Base-by-base conservation (phyloP, 202 grass and related monocot species). In the Panicum hallii region DNA sequence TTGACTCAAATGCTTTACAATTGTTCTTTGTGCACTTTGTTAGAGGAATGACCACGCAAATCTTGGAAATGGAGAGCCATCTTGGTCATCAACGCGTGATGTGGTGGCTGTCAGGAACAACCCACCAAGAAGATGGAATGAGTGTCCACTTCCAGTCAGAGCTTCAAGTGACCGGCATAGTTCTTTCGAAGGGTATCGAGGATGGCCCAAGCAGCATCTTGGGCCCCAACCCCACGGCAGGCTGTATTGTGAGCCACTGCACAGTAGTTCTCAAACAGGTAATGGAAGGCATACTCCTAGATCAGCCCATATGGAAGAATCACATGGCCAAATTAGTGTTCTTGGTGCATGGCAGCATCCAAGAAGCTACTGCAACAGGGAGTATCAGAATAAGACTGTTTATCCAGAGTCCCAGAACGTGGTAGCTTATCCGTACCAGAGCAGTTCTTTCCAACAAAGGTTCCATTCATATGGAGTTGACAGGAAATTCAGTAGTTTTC, bases 41-140 rank as follows among this genome's bases (percentile, higher is more conserved):
- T 75, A 90, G 88, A 83, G 84, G 46, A 87, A 67, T 79, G 60
- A 43, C 15, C 8, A 15, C 41, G 4, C 32, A 70, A 62, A 53
- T 75, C 43, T 34, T 17, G 60, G 32, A 36, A 67, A 63, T 67
- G 67, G 67, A 74, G 74, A 9, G 43, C 41, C 74, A 75, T 83
- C 84, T 69, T 83, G 68, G 74, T 40, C 62, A 75, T 62, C 64
- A 70, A 70, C 61, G 26, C 16, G 2, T 61, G 47, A 83, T 53
- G 34, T 50, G 81, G 63, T 70, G 42, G 17, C 34, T 72, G 12
- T 28, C 65, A 76, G 60, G 74, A 87, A 79, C 67, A 83, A 34
- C 68, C 22, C 67, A 74, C 74, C 50, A 65, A 83, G 82, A 80
- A 81, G 82, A 68, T 58, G 67, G 58, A 87, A 77, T 79, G 84